Percentiles rank a stretch among this genome's conserved stretches.
These are phyloP conservation scores for Wickerhamomyces sydowiorum DNA, from an alignment of 805 yeast species.

Conservation along the genomic window DNA sequence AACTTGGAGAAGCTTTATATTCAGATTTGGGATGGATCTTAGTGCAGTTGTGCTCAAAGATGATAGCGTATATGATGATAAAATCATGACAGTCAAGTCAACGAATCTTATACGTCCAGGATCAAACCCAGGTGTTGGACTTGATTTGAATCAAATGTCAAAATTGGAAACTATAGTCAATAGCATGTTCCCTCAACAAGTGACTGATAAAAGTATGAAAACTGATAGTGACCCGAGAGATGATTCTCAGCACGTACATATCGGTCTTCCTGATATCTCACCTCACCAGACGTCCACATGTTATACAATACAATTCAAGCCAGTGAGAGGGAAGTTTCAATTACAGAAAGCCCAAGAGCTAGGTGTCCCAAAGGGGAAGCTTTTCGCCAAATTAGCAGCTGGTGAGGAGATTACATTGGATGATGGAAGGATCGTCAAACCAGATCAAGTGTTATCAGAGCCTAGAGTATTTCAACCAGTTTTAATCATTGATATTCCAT, in stretches of 20 bases:
- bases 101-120: constrained; percentile 12
- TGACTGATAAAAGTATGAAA: constrained; percentile 16
- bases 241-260: constrained; percentile 29
- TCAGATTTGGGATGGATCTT: constrained; percentile 64
- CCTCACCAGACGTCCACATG: constrained; percentile 39
- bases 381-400: constrained; percentile 51
- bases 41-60: constrained; percentile 23
- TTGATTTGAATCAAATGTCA: neutral
- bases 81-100: constrained; percentile 33
- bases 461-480: constrained; percentile 53
- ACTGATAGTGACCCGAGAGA: constrained; percentile 29
- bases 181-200: constrained; percentile 51
- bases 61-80: constrained; percentile 23
- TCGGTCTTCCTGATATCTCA: constrained; percentile 24
- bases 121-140: constrained; percentile 12
- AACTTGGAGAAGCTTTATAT: constrained; percentile 84
- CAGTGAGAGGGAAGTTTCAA: constrained; percentile 73
- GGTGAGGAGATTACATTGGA: constrained; percentile 54
- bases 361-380: constrained; percentile 63
- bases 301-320: constrained; percentile 61
- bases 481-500: constrained; percentile 71
- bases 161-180: constrained; percentile 28
- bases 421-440: constrained; percentile 52
- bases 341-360: constrained; percentile 57
- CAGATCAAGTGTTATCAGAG: constrained; percentile 70